These are phyloP conservation scores for Rhizopus delemar DNA, from an alignment of 371 early-diverging fungal species.

Conservation along the genomic window DNA sequence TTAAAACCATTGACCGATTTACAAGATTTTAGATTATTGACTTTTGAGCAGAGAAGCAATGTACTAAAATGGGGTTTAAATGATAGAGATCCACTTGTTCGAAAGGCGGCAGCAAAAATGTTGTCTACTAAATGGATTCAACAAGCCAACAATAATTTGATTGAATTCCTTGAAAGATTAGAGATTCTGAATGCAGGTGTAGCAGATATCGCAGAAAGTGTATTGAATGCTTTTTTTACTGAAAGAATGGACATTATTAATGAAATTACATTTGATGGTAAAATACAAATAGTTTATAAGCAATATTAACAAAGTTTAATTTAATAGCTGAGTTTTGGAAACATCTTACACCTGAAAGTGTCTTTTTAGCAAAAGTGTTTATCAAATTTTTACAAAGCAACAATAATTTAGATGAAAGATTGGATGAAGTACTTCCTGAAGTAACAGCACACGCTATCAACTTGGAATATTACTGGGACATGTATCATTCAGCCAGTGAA, in stretches of 20 bases:
- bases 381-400: constrained; percentile 57
- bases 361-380: constrained; percentile 70
- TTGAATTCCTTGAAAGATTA: constrained; percentile 81
- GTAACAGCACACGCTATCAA: constrained; percentile 70
- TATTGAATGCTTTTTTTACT: constrained; percentile 67
- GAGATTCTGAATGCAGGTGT: constrained; percentile 75
- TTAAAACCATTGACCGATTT: constrained; percentile 71
- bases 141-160: constrained; percentile 70
- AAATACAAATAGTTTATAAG: neutral
- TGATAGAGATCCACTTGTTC: constrained; percentile 74
- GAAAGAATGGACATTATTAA: constrained; percentile 69
- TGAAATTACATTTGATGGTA: constrained; percentile 59
- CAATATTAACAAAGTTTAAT: neutral
- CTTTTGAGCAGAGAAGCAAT: constrained; percentile 69
- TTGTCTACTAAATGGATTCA: constrained; percentile 77
- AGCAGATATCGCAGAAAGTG: constrained; percentile 70
- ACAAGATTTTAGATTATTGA: constrained; percentile 65
- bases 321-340: constrained; percentile 71
- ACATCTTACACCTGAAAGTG: constrained; percentile 75
- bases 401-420: constrained; percentile 52
- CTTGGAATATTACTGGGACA: constrained; percentile 66
- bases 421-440: constrained; percentile 76
- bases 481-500: constrained; percentile 33
- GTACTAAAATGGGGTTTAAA: constrained; percentile 76
- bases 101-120: constrained; percentile 74